Evolutionary conservation across 163 green algal species (phyloP), one percentile per base, ranked within the genome.

Genomic region (Scenedesmus sp.): DNA sequence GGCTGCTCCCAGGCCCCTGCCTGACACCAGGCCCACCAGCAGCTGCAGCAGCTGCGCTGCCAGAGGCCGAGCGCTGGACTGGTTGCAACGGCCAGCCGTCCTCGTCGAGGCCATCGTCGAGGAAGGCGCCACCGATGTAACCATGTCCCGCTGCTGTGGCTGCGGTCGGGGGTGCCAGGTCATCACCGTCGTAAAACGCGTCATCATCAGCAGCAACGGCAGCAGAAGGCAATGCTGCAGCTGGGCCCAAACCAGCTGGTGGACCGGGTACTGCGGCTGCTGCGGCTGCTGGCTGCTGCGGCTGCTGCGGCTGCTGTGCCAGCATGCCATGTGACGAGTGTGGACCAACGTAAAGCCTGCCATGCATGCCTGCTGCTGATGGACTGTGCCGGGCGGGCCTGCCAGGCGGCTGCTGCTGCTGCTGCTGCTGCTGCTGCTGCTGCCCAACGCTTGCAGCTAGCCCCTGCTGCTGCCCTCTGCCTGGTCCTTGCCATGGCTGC

Each of bases 211-310:
- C 65, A 76, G 30, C 65, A 76, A 2, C 65, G 20, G n/a, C n/a
- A n/a, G n/a, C n/a, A n/a, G n/a, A n/a, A n/a, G n/a, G n/a, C n/a
- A n/a, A n/a, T 72, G 59, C 59, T 72, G 22, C 59, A 13, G 24
- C 10, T n/a, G 59, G 5, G 1, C 30, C 65, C 37, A 76, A 40
- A 7, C 65, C 65, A 40, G 5, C 65, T 40, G 65, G 65, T 18
- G 65, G 65, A 26, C 65, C 6, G 65, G 30, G 40, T 42, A 76
- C 30, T 40, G 59, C 59, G 22, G 22, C 24, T 72, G 59, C 59
- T 72, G 59, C 59, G 33, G 65, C 65, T 76, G 61, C 61, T 76
- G 61, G n/a, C 61, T 76, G 65, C 49, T 56, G 49, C n/a, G n/a
- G n/a, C 49, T 56, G 49, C 49, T 56, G n/a, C 49, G 13, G 49